Base-by-base conservation (phyloP, 140 eudicot genomes). In the Anethum foeniculum region DNA sequence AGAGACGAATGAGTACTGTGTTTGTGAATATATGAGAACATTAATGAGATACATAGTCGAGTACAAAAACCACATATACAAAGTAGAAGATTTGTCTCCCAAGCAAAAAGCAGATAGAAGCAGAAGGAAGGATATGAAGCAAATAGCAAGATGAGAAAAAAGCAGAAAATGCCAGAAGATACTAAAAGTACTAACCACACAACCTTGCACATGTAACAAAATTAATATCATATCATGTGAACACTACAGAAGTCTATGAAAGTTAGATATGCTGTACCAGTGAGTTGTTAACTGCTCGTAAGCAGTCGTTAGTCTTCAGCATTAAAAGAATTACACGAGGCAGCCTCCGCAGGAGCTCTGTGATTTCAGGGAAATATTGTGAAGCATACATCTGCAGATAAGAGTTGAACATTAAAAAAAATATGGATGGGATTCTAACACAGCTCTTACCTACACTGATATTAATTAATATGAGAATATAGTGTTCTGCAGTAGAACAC, bases 301-400 rank as follows among this genome's bases (percentile, higher is more conserved):
- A 85, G 86, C 99, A 94, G 84, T 94, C 99, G 71, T 94, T 92
- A 75, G 99, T 94, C 86, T 94, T 94, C 72, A 94, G 91, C 99
- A 92, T 94, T 76, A 90, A 64, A 81, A 94, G 93, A 76, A 94
- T 90, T 46, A 94, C 99, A 71, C 97, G 97, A 6, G 99, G 99
- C 81, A 94, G 85, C 81, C 97, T 86, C 79, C 87, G 82, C 65
- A 94, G 90, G 77, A 94, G 97, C 84, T 94, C 99, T 3, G 96
- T 84, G 77, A 94, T 92, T 85, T 94, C 93, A 68, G 94, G 86
- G 81, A 94, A 92, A 82, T 94, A 94, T 74, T 86, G 93, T 23
- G 99, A 91, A 71, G 97, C 97, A 51, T 92, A 92, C 94, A 87
- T 92, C 99, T 92, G 93, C 85, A 79, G 1, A 48, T 64, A 79